phyloP scores from a whole-genome alignment of 768 basidiomycete genomes.

The Tulasnella sp. region DNA sequence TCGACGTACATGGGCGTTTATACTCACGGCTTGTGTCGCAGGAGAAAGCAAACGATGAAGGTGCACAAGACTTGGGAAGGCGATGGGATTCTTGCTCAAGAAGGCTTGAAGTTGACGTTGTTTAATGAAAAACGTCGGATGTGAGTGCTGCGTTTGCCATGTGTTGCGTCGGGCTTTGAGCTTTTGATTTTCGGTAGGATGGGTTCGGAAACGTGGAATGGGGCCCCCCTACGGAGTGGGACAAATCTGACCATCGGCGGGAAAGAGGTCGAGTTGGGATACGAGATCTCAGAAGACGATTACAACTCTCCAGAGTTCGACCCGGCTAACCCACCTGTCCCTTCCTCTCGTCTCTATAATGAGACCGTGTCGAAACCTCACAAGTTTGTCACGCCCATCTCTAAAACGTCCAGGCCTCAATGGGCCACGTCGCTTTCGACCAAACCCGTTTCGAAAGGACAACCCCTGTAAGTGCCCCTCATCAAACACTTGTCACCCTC shows the following conservation, averaged over 20 bases:
- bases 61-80: constrained; percentile 29
- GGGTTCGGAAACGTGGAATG: constrained; percentile 51
- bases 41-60: constrained; percentile 23
- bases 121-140: constrained; percentile 20
- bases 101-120: constrained; percentile 19
- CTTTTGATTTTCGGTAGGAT: constrained; percentile 33
- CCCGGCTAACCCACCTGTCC: background rate
- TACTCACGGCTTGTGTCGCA: background rate
- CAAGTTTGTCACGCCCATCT: background rate
- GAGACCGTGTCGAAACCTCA: background rate
- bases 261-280: constrained; percentile 6
- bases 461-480: constrained; percentile 36
- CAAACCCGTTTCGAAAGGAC: constrained; percentile 21
- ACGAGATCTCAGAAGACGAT: constrained; percentile 9
- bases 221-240: constrained; percentile 34
- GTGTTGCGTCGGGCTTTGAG: background rate
- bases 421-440: background rate
- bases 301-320: background rate
- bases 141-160: background rate
- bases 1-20: background rate
- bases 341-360: background rate
- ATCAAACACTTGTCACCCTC: background rate
- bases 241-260: constrained; percentile 38
- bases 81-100: constrained; percentile 22
- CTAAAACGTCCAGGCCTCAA: background rate